Percentiles rank a stretch among this genome's conserved stretches.
Conservation (phyloP, 202 grass and related monocot genomes). For the Setaria italica region DNA sequence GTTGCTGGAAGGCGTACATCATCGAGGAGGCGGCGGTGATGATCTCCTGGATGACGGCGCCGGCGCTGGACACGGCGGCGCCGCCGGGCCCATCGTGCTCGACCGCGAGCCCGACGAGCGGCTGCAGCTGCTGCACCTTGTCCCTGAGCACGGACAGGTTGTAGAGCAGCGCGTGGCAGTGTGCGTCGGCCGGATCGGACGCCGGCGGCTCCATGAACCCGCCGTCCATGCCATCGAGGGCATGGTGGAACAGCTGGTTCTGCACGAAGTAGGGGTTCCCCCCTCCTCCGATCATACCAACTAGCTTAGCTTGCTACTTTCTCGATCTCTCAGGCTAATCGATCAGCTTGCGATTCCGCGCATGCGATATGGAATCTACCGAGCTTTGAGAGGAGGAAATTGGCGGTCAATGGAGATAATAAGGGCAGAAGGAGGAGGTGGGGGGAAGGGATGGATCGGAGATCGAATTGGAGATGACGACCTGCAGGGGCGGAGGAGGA, state of each 20-base stretch:
- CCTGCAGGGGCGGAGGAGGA: not conserved
- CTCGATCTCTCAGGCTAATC: not conserved
- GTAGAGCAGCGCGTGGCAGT: constrained; percentile 59
- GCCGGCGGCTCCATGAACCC: constrained; percentile 4
- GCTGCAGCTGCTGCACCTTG: constrained; percentile 81
- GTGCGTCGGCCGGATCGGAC: constrained; percentile 1
- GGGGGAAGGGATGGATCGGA: not conserved
- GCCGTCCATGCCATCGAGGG: constrained; percentile 36
- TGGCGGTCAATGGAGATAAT: not conserved
- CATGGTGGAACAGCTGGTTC: constrained; percentile 50
- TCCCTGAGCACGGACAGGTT: constrained; percentile 68
- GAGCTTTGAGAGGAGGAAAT: not conserved
- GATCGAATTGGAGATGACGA: not conserved
- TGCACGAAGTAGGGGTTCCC: constrained; percentile 53
- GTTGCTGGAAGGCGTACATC: constrained; percentile 77
- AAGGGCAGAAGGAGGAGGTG: not conserved
- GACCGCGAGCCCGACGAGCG: constrained; percentile 57
- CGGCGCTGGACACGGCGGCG: constrained; percentile 49
- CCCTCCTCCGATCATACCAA: constrained; percentile 46
- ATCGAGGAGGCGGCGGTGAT: constrained; percentile 69
- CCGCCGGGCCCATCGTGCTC: constrained; percentile 20
- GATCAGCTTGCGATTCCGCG: not conserved
- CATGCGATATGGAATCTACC: constrained; percentile 29
- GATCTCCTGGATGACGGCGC: constrained; percentile 72
- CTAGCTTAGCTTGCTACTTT: not conserved